A percentile compares a stretch with the other conserved stretches of the same genome.
These are phyloP conservation scores for Pseudogymnoascus sp. DNA, from an alignment of 2,329 filamentous ascomycete genomes.

Conservation along the genomic window DNA sequence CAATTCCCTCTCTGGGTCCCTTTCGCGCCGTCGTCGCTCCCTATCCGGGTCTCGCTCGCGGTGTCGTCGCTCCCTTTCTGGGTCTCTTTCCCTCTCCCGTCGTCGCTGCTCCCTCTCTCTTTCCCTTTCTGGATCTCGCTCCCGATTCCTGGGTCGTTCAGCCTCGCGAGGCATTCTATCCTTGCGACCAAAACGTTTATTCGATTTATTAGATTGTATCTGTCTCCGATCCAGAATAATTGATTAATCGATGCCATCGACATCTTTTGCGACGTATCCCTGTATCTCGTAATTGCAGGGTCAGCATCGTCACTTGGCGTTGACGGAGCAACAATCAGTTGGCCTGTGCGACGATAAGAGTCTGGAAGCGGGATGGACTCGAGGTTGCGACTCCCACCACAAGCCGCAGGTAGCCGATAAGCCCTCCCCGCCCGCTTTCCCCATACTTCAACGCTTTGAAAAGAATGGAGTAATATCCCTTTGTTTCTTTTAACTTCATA, in stretches of 20 bases:
- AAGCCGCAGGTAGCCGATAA: constrained; percentile 9
- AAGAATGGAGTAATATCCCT: not conserved
- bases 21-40: not conserved
- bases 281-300: not conserved
- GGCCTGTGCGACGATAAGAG: not conserved
- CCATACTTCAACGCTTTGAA: constrained; percentile 2
- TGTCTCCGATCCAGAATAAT: not conserved
- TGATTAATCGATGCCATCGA: not conserved
- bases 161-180: constrained; percentile 18
- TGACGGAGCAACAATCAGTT: not conserved
- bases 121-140: constrained; percentile 15
- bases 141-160: constrained; percentile 19
- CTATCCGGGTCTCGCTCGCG: not conserved
- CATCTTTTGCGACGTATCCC: not conserved
- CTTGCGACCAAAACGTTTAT: not conserved
- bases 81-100: constrained; percentile 14
- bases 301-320: not conserved
- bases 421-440: not conserved
- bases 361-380: not conserved
- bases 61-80: constrained; percentile 4
- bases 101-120: not conserved
- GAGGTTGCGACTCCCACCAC: not conserved
- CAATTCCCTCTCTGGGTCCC: not conserved
- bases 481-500: not conserved
- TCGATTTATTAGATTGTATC: not conserved